Percentiles rank a stretch among this genome's conserved stretches.
phyloP scores from a whole-genome alignment of 2,329 filamentous ascomycete genomes.

The Monosporascus sp. region DNA sequence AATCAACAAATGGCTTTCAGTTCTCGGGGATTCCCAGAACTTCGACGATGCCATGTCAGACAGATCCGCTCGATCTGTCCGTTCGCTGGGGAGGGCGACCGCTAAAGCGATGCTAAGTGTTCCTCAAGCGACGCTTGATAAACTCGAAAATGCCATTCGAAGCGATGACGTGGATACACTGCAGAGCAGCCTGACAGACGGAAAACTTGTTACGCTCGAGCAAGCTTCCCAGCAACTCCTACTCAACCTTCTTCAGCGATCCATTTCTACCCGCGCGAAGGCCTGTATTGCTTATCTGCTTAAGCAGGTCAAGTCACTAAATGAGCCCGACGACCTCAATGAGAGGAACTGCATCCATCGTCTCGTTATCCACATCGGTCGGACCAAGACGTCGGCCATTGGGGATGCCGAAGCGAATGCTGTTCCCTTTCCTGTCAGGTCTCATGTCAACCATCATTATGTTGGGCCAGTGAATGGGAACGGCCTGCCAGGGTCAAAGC shows the following conservation, averaged over 20 bases:
- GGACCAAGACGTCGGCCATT: conserved; percentile 51
- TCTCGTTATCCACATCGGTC: conserved; percentile 84
- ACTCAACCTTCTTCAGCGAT: conserved; percentile 73
- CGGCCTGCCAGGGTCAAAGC: conserved; percentile 57
- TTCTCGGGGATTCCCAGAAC: conserved; percentile 71
- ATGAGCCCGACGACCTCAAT: conserved; percentile 90
- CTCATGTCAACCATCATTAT: conserved; percentile 61
- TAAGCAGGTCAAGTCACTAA: conserved; percentile 61
- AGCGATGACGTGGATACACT: conserved; percentile 59
- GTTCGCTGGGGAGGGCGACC: conserved; percentile 71
- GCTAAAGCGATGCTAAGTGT: conserved; percentile 72
- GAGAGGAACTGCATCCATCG: conserved; percentile 90
- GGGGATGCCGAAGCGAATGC: conserved; percentile 48
- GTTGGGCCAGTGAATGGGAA: conserved; percentile 65
- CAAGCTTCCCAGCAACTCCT: conserved; percentile 60
- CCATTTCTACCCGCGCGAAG: conserved; percentile 65
- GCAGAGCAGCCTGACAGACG: conserved; percentile 50
- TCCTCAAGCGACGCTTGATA: conserved; percentile 62
- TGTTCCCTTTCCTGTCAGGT: conserved; percentile 42
- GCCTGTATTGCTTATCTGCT: conserved; percentile 69
- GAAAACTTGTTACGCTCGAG: conserved; percentile 48
- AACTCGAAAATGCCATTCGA: conserved; percentile 66
- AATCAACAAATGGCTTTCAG: conserved; percentile 90
- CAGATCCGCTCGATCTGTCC: conserved; percentile 62
- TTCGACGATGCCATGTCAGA: conserved; percentile 70